Evolutionary conservation across 208 protist species (phyloP), one percentile per base, ranked within the genome.

Genomic region (Leishmania gerbilli): DNA sequence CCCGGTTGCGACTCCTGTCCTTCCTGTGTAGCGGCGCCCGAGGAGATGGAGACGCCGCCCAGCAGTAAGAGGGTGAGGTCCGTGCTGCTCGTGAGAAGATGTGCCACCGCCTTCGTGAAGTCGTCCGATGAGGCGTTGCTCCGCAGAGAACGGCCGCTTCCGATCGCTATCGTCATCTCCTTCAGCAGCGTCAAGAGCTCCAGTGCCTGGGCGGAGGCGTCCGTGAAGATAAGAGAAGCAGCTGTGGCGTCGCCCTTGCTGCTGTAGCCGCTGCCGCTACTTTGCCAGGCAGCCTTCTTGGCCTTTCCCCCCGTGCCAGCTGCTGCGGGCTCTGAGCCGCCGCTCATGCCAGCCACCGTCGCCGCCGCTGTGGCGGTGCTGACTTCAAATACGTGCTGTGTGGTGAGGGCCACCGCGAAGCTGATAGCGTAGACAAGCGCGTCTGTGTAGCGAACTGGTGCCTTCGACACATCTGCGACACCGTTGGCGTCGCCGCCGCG

Each of bases 361-460:
- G 81, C 60, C 13, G 49, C 69, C 42, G 60, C 74, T 34, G 49
- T 42, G 3, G 56, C 27, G 55, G 49, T 65, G 58, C 49, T 13
- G 40, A 76, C 55, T n/a, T 81, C 56, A 1, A 82, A 64, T 31
- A 95, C 49, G 83, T 97, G 91, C 56, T 95, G 91, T 6, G 76
- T 87, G 15, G 89, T 85, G 37, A 95, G 82, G 6, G 88, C 86
- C 19, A 89, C 85, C 17, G 91, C 81, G 76, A 93, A 95, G 86
- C 93, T 97, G 42, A 94, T 74, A 40, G 92, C 92, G 85, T 95
- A 95, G 53, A 97, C 76, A 8, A 97, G 86, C 2, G 88, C 87
- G 17, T 97, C 93, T n/a, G 88, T 91, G 51, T 93, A 83, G 53
- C 75, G 56, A n/a, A 85, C 76, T 2, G 87, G 37, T 69, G 68